These are phyloP conservation scores for Hypsizygus marmoreus DNA, from an alignment of 768 basidiomycete species.

Conservation along the genomic window DNA sequence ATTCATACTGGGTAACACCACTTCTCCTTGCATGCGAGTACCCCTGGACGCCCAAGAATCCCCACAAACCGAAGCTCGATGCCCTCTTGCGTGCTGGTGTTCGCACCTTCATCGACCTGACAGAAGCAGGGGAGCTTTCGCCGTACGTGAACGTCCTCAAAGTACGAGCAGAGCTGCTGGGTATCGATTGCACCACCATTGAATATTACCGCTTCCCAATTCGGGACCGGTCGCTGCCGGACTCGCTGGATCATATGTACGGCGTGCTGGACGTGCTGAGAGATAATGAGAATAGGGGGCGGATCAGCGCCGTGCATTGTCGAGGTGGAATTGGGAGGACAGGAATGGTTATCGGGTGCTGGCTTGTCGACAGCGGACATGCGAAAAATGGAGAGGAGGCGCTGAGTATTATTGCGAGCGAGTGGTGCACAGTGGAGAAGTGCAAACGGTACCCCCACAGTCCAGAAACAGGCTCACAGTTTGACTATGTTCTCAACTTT, in stretches of 20 bases:
- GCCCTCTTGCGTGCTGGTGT: slow-evolving; percentile 71
- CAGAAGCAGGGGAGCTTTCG: slow-evolving; percentile 75
- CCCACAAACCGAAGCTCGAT: slow-evolving; percentile 68
- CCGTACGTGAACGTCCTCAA: slow-evolving; percentile 62
- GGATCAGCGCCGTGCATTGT: slow-evolving; percentile 76
- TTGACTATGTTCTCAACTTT: slow-evolving; percentile 72
- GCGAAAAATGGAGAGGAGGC: slow-evolving; percentile 68
- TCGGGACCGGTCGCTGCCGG: slow-evolving; percentile 68
- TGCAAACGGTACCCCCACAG: slow-evolving; percentile 73
- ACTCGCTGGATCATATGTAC: slow-evolving; percentile 59
- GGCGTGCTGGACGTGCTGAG: slow-evolving; percentile 57
- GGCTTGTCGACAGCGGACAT: slow-evolving; percentile 68
- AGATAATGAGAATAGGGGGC: slow-evolving; percentile 59
- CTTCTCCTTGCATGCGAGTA: slow-evolving; percentile 79
- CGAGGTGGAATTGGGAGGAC: slow-evolving; percentile 78
- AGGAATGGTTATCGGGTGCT: slow-evolving; percentile 66
- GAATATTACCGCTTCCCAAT: slow-evolving; percentile 83
- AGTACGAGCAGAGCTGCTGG: slow-evolving; percentile 52
- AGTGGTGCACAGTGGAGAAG: slow-evolving; percentile 81
- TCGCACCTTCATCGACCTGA: slow-evolving; percentile 82
- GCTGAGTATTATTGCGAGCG: slow-evolving; percentile 59
- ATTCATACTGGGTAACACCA: slow-evolving; percentile 82
- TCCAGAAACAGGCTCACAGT: slow-evolving; percentile 79
- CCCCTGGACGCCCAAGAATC: slow-evolving; percentile 67
- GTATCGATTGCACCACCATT: slow-evolving; percentile 55